Base-by-base conservation (phyloP, 1,284 basidiomycete species). In the Sporisorium graminicola region DNA sequence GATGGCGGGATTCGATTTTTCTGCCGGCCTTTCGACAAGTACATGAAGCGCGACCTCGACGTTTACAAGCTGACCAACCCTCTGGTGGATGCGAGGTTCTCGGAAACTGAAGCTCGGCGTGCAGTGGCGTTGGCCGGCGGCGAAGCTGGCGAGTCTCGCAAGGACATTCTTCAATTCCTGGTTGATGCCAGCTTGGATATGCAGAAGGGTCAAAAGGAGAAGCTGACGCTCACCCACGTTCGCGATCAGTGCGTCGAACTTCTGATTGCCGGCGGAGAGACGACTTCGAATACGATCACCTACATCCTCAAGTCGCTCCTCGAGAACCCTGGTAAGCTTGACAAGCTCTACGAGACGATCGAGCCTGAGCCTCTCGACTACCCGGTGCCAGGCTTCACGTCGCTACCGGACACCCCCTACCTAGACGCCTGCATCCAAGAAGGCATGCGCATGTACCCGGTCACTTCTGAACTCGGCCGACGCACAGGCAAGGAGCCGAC, bases 41-140 rank as follows among this genome's bases (percentile, higher is more conserved):
- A 60, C 50, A 60, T 60, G 58, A 60, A 60, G 58, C 49, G 58
- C 40, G 51, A 60, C 31, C 58, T 60, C 14, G 46, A 60, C 42
- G 58, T 60, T 7, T 60, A 60, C 58, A 60, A 60, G 50, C 58
- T 60, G 26, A 60, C 58, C 58, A 60, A 60, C 42, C 58, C 58
- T 4, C 31, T 60, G 13, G 58, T 60, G 5, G 40, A 60, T 24
- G 49, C 47, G n/a, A 49, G 58, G 1, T 60, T 60, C 22, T 37
- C 58, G 24, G 40, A 60, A 24, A 58, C 57, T 4, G 57, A 58
- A 27, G 57, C 47, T 8, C 24, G 43, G 8, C 27, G 18, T 29
- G 43, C 31, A 5, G 40, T 31, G 2, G 57, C 57, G n/a, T 31
- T 31, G 31, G 55, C 42, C 13, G 55, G n/a, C 9, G 40, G 22